phyloP scores from a whole-genome alignment of 192 early-diverging fungal genomes.

The Funneliformis mosseae region DNA sequence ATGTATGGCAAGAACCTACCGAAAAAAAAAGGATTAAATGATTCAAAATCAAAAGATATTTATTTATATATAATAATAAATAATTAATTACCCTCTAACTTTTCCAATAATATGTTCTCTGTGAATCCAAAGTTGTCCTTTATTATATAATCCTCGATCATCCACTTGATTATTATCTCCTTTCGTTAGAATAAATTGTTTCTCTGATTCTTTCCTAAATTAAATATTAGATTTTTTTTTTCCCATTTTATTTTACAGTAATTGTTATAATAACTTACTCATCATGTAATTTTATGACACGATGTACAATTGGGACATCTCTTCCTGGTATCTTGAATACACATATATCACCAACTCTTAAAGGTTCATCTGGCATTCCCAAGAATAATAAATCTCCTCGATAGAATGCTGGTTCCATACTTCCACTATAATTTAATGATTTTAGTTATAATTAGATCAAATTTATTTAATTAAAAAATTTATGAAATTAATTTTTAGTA shows the following conservation, averaged over 20 bases:
- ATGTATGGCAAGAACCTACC: slow-evolving; percentile 83
- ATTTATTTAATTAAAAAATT: neutral
- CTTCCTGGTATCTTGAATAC: slow-evolving; percentile 91
- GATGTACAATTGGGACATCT: slow-evolving; percentile 95
- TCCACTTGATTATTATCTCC: slow-evolving; percentile 93
- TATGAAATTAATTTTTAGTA: slow-evolving; percentile 34
- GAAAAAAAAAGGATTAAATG: slow-evolving; percentile 13
- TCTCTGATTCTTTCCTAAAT: slow-evolving; percentile 60
- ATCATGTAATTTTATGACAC: slow-evolving; percentile 91
- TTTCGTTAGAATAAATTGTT: slow-evolving; percentile 91
- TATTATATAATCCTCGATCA: slow-evolving; percentile 88
- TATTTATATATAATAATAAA: no score
- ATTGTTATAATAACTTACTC: slow-evolving; percentile 49
- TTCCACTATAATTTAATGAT: slow-evolving; percentile 63
- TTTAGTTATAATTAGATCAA: slow-evolving; percentile 7
- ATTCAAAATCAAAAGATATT: slow-evolving; percentile 3
- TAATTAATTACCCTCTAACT: slow-evolving; percentile 83
- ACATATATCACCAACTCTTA: slow-evolving; percentile 89
- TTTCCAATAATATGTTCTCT: slow-evolving; percentile 88
- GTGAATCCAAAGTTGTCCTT: slow-evolving; percentile 89
- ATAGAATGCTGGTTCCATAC: slow-evolving; percentile 97
- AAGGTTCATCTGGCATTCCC: slow-evolving; percentile 67
- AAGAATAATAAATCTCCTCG: slow-evolving; percentile 93
- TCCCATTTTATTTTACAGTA: neutral
- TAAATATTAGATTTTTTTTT: neutral